Evolutionary conservation across 1,284 basidiomycete species (phyloP).

Genomic region (Malassezia japonica): DNA sequence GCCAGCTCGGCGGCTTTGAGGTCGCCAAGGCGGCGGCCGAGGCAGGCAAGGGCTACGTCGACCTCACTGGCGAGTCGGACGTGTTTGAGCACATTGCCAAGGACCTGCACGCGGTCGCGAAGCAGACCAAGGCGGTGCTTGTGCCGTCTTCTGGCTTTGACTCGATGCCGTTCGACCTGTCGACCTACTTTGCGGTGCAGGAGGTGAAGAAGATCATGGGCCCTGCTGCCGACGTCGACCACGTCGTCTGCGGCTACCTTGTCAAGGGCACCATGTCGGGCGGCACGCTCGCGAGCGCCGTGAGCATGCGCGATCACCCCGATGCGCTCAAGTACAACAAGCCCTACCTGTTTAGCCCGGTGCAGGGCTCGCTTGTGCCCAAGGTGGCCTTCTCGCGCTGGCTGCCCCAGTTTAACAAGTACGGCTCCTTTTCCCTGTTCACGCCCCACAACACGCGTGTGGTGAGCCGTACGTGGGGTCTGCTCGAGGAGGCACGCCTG

Average conservation of each 20-base stretch:
- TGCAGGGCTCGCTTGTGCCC: conserved; percentile 37
- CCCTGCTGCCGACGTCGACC: conserved; percentile 28
- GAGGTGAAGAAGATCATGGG: conserved; percentile 51
- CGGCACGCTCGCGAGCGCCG: conserved; percentile 59
- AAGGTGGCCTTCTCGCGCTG: conserved; percentile 53
- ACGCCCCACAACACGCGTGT: conserved; percentile 57
- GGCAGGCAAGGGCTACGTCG: conserved; percentile 59
- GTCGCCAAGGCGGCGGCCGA: conserved; percentile 54
- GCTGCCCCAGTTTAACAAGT: conserved; percentile 51
- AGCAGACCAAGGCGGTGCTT: conserved; percentile 60
- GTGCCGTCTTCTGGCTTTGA: conserved; percentile 65
- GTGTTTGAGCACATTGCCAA: conserved; percentile 53
- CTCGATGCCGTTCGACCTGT: conserved; percentile 56
- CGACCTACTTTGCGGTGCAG: conserved; percentile 56
- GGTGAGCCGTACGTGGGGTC: conserved; percentile 68
- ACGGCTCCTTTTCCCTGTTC: conserved; percentile 62
- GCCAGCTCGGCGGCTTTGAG: conserved; percentile 21
- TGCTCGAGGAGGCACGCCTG: conserved; percentile 53
- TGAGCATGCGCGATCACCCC: conserved; percentile 51
- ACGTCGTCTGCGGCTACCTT: conserved; percentile 48
- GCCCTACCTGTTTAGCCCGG: conserved; percentile 48
- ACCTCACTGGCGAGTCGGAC: conserved; percentile 55
- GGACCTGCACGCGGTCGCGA: conserved; percentile 60
- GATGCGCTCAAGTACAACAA: conserved; percentile 55
- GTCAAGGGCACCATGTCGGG: conserved; percentile 59